Evolutionary conservation across 106 monocot genomes (phyloP), one percentile per base, ranked within the genome.

Genomic region (Dendrobium chrysotoxum): DNA sequence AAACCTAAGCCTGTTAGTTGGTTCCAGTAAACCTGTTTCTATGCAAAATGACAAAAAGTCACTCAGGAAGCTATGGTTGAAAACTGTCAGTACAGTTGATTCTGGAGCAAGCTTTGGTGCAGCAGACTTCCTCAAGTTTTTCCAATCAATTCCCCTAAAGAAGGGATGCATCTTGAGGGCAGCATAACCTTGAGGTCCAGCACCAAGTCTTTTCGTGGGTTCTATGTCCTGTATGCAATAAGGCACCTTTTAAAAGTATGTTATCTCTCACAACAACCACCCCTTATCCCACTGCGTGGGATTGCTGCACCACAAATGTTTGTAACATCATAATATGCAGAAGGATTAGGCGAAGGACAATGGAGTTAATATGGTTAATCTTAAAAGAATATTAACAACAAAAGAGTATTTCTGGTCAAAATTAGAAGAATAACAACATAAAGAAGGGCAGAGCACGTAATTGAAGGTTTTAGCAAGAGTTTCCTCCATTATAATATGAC

Each of bases 101-200:
- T 88, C 92, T 40, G 77, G n/a, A 76, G 93, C 90, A 71, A 89
- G 90, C 58, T 89, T 88, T 64, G 98, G 98, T 28, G 95, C 79
- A 47, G 89, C 54, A 72, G 70, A 75, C 25, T 85, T 55, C 21
- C 92, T 86, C 55, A 95, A 41, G 65, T 87, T 95, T 40, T 85
- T 86, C 98, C 98, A 99, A 75, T 99, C 86, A 77, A 90, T 93
- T 66, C 92, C 95, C 55, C 83, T 88, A 39, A 99, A 99, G 55
- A 99, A 99, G 44, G 95, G 95, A 87, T 99, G 98, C 40, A 77
- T 81, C 77, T 95, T 99, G 46, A 99, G 92, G 16, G 89, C 75
- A 84, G 73, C 81, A 87, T 92, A 99, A 79, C 95, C 94, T 82
- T 83, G 82, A 79, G 93, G 96, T 75, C 91, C 92, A 82, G 90